A percentile compares a stretch with the other conserved stretches of the same genome.
Evolutionary conservation across 345 rosid genomes (phyloP).

Genomic region (Euclidium syriacum): DNA sequence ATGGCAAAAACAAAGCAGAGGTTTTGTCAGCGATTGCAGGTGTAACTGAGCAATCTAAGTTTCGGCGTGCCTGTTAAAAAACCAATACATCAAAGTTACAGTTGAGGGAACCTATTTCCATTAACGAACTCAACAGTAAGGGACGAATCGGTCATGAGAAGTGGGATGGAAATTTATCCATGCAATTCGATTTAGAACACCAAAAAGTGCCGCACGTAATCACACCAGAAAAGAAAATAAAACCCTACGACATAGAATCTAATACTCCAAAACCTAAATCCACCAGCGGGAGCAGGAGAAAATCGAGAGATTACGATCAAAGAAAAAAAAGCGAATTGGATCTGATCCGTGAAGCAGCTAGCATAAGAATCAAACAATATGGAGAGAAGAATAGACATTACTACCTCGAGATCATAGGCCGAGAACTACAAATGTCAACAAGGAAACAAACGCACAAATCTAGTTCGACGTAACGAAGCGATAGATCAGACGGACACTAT

Average conservation of each 20-base stretch:
- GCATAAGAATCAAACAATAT: not conserved
- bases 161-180: not conserved
- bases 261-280: constrained; percentile 13
- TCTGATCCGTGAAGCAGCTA: constrained; percentile 23
- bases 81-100: not conserved
- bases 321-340: not conserved
- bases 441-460: not conserved
- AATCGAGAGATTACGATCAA: constrained; percentile 7
- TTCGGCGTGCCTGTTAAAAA: not conserved
- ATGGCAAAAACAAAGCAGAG: not conserved
- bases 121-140: not conserved
- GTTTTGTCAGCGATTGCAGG: constrained; percentile 2
- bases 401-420: constrained; percentile 24
- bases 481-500: not conserved
- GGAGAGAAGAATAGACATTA: not conserved
- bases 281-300: not conserved
- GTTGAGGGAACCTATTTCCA: not conserved
- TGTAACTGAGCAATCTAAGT: not conserved
- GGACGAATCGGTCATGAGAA: not conserved
- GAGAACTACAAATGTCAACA: not conserved
- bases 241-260: not conserved
- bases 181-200: not conserved
- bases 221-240: not conserved
- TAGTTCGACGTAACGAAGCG: not conserved
- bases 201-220: not conserved